These are phyloP conservation scores for Ustilago lituana DNA, from an alignment of 1,284 basidiomycete species.

Conservation along the genomic window DNA sequence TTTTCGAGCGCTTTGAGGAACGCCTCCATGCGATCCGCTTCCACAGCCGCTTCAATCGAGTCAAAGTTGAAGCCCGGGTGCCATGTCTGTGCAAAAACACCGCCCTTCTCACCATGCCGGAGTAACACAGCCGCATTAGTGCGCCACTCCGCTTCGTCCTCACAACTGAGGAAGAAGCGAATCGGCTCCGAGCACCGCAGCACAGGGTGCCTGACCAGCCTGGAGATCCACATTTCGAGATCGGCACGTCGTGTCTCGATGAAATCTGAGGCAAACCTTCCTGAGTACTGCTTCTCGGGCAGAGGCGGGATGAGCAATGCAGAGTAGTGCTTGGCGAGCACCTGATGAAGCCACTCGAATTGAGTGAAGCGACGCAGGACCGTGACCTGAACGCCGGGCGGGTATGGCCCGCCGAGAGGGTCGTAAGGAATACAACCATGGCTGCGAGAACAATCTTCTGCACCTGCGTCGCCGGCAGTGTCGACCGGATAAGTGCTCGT, in stretches of 20 bases:
- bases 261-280: conserved; percentile 80
- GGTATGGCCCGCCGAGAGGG: conserved; percentile 37
- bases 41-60: conserved; percentile 34
- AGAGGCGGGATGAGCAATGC: conserved; percentile 81
- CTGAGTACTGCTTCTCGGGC: conserved; percentile 83
- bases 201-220: conserved; percentile 79
- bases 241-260: conserved; percentile 82
- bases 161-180: conserved; percentile 76
- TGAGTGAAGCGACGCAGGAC: conserved; percentile 84
- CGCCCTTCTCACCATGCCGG: conserved; percentile 13
- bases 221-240: conserved; percentile 78
- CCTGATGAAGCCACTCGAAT: conserved; percentile 79
- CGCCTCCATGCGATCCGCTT: conserved; percentile 42
- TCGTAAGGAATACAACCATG: conserved; percentile 46
- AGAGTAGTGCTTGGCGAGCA: conserved; percentile 75
- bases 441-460: not conserved
- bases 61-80: conserved; percentile 87
- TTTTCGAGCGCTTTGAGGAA: conserved; percentile 43
- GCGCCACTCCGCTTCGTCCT: conserved; percentile 44
- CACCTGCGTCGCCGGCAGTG: not conserved
- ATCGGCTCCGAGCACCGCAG: conserved; percentile 80
- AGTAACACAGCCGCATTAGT: conserved; percentile 9
- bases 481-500: conserved; percentile 75
- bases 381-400: conserved; percentile 40
- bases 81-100: conserved; percentile 80